These are phyloP conservation scores for Zychaea mexicana DNA, from an alignment of 371 early-diverging fungal genomes.

Conservation along the genomic window DNA sequence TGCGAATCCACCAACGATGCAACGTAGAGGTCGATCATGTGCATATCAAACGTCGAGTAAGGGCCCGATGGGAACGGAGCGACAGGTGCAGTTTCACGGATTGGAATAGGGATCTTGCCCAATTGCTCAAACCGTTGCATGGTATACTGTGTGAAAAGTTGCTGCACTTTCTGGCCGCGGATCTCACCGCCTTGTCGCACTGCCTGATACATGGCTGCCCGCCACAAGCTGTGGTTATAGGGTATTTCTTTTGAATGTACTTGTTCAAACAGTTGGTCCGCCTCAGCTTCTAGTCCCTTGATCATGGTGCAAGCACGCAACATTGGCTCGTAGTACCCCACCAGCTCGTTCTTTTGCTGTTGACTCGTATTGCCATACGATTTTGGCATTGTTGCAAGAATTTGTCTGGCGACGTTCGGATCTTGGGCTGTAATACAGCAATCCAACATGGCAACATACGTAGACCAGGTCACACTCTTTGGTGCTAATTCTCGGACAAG, in stretches of 20 bases:
- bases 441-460: slow-evolving; percentile 42
- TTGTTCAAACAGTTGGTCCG: slow-evolving; percentile 13
- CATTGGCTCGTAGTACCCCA: slow-evolving; percentile 23
- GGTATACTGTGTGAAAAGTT: slow-evolving; percentile 41
- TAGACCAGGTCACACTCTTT: slow-evolving; percentile 17
- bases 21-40: slow-evolving; percentile 45
- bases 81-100: slow-evolving; percentile 27
- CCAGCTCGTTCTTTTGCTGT: not conserved
- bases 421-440: slow-evolving; percentile 41
- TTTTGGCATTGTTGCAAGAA: not conserved
- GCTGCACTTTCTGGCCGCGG: slow-evolving; percentile 17
- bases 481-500: slow-evolving; percentile 35
- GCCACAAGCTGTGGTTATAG: slow-evolving; percentile 19
- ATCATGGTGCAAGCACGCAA: slow-evolving; percentile 14
- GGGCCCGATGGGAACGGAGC: slow-evolving; percentile 51
- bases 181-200: slow-evolving; percentile 9
- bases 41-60: slow-evolving; percentile 36
- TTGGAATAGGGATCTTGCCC: slow-evolving; percentile 47
- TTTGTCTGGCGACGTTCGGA: slow-evolving; percentile 1
- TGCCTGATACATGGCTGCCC: slow-evolving; percentile 14
- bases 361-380: not conserved
- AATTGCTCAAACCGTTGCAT: slow-evolving; percentile 41
- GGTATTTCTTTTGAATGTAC: slow-evolving; percentile 12
- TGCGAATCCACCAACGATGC: slow-evolving; percentile 36
- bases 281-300: slow-evolving; percentile 8